Conservation (phyloP, 2,329 filamentous ascomycete species). For the Claviceps spartinae region DNA sequence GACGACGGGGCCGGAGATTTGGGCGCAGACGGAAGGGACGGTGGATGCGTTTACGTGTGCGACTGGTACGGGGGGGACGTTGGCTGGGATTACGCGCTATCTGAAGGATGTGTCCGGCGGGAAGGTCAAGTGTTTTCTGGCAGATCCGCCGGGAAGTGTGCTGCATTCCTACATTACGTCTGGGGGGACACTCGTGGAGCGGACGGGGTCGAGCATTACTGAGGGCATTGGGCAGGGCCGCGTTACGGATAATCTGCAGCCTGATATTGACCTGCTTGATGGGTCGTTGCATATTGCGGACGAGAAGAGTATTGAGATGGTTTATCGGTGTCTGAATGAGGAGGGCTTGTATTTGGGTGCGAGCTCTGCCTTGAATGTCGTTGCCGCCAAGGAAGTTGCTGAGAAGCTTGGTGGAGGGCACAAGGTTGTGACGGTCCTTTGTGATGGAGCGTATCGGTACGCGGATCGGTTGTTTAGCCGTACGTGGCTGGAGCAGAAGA, state of each 20-base stretch:
- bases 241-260: constrained; percentile 84
- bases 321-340: constrained; percentile 90
- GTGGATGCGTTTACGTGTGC: constrained; percentile 92
- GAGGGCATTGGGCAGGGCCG: constrained; percentile 96
- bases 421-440: constrained; percentile 86
- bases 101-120: constrained; percentile 73
- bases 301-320: constrained; percentile 94
- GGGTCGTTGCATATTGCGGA: constrained; percentile 75
- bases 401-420: constrained; percentile 78
- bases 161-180: constrained; percentile 84
- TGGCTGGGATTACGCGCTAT: constrained; percentile 79
- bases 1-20: constrained; percentile 95
- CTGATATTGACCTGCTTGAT: constrained; percentile 74
- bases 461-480: constrained; percentile 85
- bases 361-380: constrained; percentile 87
- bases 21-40: constrained; percentile 75
- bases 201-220: constrained; percentile 78
- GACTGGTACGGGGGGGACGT: constrained; percentile 82
- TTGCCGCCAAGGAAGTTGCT: constrained; percentile 86
- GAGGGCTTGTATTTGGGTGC: constrained; percentile 92
- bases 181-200: constrained; percentile 70
- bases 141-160: constrained; percentile 86
- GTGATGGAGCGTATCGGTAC: constrained; percentile 94
- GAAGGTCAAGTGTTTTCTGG: constrained; percentile 73
- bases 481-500: constrained; percentile 83